These are phyloP conservation scores for Brettanomyces naardenensis DNA, from an alignment of 805 yeast species.

Conservation along the genomic window DNA sequence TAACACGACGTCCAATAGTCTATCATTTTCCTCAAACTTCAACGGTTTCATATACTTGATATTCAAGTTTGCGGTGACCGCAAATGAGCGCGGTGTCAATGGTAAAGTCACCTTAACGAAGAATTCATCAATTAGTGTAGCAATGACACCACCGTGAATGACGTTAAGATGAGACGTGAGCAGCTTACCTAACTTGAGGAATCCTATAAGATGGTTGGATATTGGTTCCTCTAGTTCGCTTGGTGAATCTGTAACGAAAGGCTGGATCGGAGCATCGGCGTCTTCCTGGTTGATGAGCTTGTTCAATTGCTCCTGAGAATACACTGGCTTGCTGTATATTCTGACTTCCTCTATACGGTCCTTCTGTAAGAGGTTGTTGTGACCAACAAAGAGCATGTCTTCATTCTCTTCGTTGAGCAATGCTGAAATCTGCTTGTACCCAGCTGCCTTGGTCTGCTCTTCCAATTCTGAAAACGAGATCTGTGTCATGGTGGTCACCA, in stretches of 20 bases:
- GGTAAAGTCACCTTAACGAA: constrained; percentile 45
- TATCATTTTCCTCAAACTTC: constrained; percentile 7
- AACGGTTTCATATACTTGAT: constrained; percentile 32
- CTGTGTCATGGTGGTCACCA: background rate
- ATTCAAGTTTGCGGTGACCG: constrained; percentile 42
- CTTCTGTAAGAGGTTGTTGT: constrained; percentile 14
- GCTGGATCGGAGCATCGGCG: background rate
- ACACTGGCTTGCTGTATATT: constrained; percentile 13
- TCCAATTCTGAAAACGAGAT: background rate
- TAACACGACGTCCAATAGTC: constrained; percentile 12
- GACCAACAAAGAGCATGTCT: constrained; percentile 21
- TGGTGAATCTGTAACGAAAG: background rate
- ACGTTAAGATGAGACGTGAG: constrained; percentile 41
- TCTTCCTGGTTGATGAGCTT: background rate
- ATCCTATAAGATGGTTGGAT: constrained; percentile 34
- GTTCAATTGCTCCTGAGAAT: constrained; percentile 5
- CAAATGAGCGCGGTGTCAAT: constrained; percentile 32
- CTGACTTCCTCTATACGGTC: constrained; percentile 15
- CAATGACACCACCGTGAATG: constrained; percentile 46
- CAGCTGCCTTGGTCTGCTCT: background rate
- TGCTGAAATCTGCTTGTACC: constrained; percentile 12
- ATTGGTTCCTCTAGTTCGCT: constrained; percentile 5
- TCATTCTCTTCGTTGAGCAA: constrained; percentile 16
- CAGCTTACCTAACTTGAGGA: constrained; percentile 38
- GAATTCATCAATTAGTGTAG: constrained; percentile 46